Evolutionary conservation across 768 basidiomycete genomes (phyloP), one percentile per base, ranked within the genome.

Genomic region (Clitopilus passeckerianus): DNA sequence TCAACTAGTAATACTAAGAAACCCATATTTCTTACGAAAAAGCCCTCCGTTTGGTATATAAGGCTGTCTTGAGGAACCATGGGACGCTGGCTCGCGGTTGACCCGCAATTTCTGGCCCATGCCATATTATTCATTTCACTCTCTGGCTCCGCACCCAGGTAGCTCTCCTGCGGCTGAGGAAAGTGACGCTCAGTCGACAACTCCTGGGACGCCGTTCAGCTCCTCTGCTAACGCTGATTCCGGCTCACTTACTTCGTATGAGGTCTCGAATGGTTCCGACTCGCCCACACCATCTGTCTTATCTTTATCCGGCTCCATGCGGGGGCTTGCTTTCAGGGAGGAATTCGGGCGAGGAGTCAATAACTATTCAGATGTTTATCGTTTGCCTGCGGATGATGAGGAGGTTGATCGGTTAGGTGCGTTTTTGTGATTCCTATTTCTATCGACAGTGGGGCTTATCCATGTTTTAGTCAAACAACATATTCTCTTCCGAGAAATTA

Each of bases 311-410:
- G 85, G 80, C 65, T 87, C 87, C 0, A 64, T 89, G 52, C 82
- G 80, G 23, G 81, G 78, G 15, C 76, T 80, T 34, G 80, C 84
- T 1, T 86, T 84, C 71, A 80, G 78, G 57, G 78, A 84, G 27
- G 88, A 91, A 66, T 86, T 83, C 59, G 90, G 90, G 0, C 78
- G 90, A 43, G 80, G 77, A 33, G 69, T 92, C 46, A 91, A 91
- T 72, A 90, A 85, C 62, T 87, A 88, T 63, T 91, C 90, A 1
- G 88, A 91, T 50, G 80, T 92, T 1, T 93, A 93, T 66, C 80
- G 81, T 44, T 75, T 93, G 24, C 89, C 91, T 12, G 91, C 89
- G 24, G 91, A 92, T 62, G 86, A 87, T 7, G 88, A 90, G 64
- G 91, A 92, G 63, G 72, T 89, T 23, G 79, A 84, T 33, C 81